Evolutionary conservation across 805 yeast species (phyloP).

Genomic region (baker's yeast (Saccharomyces cerevisiae)): DNA sequence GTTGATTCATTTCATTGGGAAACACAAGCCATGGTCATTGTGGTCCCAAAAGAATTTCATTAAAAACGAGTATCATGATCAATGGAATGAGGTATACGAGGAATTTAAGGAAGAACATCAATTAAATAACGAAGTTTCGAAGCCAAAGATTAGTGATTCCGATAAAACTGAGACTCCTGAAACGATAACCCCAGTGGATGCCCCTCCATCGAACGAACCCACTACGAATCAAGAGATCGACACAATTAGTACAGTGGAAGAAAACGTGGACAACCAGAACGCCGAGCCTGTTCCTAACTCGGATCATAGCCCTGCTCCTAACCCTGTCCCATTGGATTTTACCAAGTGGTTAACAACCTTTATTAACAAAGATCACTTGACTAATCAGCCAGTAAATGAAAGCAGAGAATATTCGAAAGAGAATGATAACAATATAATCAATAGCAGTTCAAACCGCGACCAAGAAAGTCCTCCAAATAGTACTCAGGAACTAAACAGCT

Average conservation of each 20-base stretch:
- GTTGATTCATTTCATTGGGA: constrained; percentile 61
- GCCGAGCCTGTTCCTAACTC: constrained; percentile 1
- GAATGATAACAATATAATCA: neutral
- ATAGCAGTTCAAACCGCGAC: neutral
- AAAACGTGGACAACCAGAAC: neutral
- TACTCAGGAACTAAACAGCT: neutral
- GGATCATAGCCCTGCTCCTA: constrained; percentile 3
- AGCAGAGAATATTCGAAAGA: neutral
- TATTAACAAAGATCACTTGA: constrained; percentile 6
- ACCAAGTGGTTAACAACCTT: constrained; percentile 15
- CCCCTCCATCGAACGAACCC: neutral
- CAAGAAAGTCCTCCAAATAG: neutral
- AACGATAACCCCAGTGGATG: neutral
- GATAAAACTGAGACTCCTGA: neutral
- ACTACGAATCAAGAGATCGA: neutral
- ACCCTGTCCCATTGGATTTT: constrained; percentile 9
- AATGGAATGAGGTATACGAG: constrained; percentile 13
- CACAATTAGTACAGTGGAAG: neutral
- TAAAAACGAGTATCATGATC: constrained; percentile 8
- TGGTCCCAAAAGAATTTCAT: constrained; percentile 5
- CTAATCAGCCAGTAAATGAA: neutral
- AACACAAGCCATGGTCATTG: constrained; percentile 47
- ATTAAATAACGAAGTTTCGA: neutral
- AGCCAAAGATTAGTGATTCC: neutral
- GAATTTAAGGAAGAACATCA: constrained; percentile 7